Percentiles rank a stretch among this genome's conserved stretches.
These are phyloP conservation scores for Penicillium steckii DNA, from an alignment of 495 filamentous ascomycete genomes.

Conservation along the genomic window DNA sequence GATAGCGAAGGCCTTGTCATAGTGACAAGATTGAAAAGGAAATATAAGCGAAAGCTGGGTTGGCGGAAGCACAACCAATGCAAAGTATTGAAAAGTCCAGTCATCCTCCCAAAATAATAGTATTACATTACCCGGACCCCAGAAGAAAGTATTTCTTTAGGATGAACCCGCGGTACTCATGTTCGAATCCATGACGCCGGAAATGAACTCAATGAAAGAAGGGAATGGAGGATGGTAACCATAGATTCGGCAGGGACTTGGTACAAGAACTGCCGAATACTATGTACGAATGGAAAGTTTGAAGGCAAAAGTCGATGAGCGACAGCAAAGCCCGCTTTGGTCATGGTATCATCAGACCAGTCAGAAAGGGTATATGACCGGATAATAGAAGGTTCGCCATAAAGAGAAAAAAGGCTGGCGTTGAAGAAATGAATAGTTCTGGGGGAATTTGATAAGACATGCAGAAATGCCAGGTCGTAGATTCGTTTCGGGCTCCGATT, in stretches of 20 bases:
- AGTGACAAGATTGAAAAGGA: constrained; percentile 10
- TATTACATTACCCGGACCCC: constrained; percentile 28
- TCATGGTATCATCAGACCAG: constrained; percentile 36
- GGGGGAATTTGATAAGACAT: constrained; percentile 21
- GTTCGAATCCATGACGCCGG: constrained; percentile 11
- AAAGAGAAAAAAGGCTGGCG: constrained; percentile 7
- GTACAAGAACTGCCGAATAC: background rate
- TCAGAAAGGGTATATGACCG: constrained; percentile 26
- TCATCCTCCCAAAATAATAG: constrained; percentile 26
- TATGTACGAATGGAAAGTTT: constrained; percentile 4
- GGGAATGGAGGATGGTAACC: background rate
- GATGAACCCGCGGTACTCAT: constrained; percentile 4
- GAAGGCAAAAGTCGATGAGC: constrained; percentile 26
- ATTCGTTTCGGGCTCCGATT: constrained; percentile 30
- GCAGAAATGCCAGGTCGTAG: constrained; percentile 30
- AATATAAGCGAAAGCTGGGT: constrained; percentile 18
- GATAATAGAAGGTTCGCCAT: constrained; percentile 13
- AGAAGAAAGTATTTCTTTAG: constrained; percentile 2
- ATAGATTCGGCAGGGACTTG: background rate
- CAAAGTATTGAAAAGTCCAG: constrained; percentile 1
- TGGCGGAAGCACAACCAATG: constrained; percentile 11
- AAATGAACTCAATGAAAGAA: constrained; percentile 7
- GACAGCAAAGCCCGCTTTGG: constrained; percentile 52
- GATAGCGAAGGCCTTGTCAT: constrained; percentile 18
- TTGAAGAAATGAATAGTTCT: constrained; percentile 17